Percentiles rank a stretch among this genome's conserved stretches.
phyloP scores from a whole-genome alignment of 306 rosid species.

The Cucurbita pepo region DNA sequence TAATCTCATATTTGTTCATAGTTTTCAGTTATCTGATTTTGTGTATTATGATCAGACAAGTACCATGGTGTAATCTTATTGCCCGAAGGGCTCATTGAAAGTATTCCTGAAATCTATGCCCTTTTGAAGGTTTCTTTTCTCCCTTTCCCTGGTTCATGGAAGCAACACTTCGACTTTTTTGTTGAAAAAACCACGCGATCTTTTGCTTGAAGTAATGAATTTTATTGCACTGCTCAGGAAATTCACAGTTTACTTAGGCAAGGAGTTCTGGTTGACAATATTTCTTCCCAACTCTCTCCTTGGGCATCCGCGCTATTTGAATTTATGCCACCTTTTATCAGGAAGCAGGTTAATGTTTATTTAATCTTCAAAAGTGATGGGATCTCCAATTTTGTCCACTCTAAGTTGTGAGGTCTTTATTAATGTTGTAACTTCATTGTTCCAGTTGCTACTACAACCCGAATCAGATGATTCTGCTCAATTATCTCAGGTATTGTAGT shows the following conservation, averaged over 20 bases:
- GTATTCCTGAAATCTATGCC: constrained; percentile 96
- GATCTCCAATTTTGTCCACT: neutral
- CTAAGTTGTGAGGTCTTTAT: neutral
- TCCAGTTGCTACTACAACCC: constrained; percentile 78
- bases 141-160: neutral
- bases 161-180: neutral
- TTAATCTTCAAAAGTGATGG: neutral
- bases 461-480: constrained; percentile 99
- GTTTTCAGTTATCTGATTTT: constrained; percentile 6
- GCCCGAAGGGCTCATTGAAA: constrained; percentile 95
- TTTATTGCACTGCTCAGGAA: constrained; percentile 37
- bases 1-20: neutral
- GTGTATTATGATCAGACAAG: constrained; percentile 42
- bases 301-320: constrained; percentile 98
- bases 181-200: neutral
- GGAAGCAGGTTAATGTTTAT: constrained; percentile 47
- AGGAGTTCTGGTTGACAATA: constrained; percentile 55
- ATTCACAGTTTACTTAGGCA: constrained; percentile 67
- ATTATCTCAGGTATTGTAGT: constrained; percentile 70
- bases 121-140: constrained; percentile 39
- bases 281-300: constrained; percentile 78
- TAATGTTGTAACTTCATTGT: constrained; percentile 2
- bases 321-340: constrained; percentile 82
- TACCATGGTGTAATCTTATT: constrained; percentile 86
- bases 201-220: neutral